A percentile compares a stretch with the other conserved stretches of the same genome.
These are phyloP conservation scores for Talaromyces sp. DNA, from an alignment of 2,329 filamentous ascomycete species.

Conservation along the genomic window DNA sequence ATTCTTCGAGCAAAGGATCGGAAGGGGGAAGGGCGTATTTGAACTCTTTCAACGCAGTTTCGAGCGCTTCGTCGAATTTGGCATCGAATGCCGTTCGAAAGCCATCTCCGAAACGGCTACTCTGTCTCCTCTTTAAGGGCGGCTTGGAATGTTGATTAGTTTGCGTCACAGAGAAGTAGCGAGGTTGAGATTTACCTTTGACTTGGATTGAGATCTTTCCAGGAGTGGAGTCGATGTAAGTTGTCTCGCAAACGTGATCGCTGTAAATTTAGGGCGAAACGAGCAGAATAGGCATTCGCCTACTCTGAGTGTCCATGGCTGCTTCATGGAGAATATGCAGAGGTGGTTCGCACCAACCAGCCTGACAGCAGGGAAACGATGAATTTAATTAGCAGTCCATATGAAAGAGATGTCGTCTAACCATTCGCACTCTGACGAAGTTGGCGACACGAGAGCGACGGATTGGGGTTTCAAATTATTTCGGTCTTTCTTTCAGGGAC, in stretches of 20 bases:
- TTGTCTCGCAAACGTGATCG: slow-evolving; percentile 27
- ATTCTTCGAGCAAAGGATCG: slow-evolving; percentile 26
- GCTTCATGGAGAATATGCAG: slow-evolving; percentile 5
- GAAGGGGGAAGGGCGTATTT: slow-evolving; percentile 24
- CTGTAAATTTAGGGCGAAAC: slow-evolving; percentile 31
- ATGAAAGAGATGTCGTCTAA: neutral
- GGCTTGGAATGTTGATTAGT: neutral
- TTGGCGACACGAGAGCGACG: too few relatives aligned
- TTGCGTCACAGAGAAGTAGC: neutral
- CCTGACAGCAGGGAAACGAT: neutral
- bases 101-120: neutral
- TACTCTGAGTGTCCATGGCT: slow-evolving; percentile 28
- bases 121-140: neutral
- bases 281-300: slow-evolving; percentile 44
- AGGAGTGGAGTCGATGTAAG: slow-evolving; percentile 33
- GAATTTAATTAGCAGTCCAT: neutral
- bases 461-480: too few relatives aligned
- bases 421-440: neutral
- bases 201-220: neutral
- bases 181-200: neutral
- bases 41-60: slow-evolving; percentile 29
- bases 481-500: neutral
- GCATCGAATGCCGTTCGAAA: neutral
- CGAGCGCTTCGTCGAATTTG: slow-evolving; percentile 32
- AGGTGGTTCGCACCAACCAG: neutral